Evolutionary conservation across 345 rosid species (phyloP), one percentile per base, ranked within the genome.

Genomic region (Streptanthus diversifolius): DNA sequence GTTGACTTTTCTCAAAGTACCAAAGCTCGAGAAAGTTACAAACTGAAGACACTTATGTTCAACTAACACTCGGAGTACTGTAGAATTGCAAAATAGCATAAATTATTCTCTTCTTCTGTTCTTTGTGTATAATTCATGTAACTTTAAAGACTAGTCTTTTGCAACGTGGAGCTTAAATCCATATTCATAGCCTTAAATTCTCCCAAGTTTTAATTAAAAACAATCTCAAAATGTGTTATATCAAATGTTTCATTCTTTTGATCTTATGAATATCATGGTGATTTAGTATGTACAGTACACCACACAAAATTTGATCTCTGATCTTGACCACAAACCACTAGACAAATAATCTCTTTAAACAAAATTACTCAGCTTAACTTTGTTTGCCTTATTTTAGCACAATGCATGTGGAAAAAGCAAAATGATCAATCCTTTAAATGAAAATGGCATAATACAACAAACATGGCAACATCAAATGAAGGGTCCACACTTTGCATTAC

Each of bases 1-100:
- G 3, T 76, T 70, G 75, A 69, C 75, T 63, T 63, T 43, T 53
- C 4, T 47, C 1, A 7, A 7, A 30, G 4, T 44, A 45, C 27
- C 70, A 63, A 24, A 63, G 64, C 71, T 63, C 60, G 53, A 69
- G 24, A 69, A 69, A 69, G 37, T 53, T 68, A 41, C 3, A 8
- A 55, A 55, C 39, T 30, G 13, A 30, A 55, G 7, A 58, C 19
- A 64, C 22, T 29, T 32, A 18, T 24, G 12, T 12, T 45, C 8
- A 65, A 57, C 56, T 32, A 49, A 36, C 49, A 55, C 73, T 68
- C 24, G 14, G 3, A 56, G 33, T 25, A 53, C 61, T 67, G 9
- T 41, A 18, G n/a, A 41, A 21, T 14, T 59, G 45, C 33, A 18
- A 32, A 70, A 32, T 29, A 18, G 13, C 36, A 43, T 3, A 21